Base-by-base conservation (phyloP, 768 basidiomycete species). In the Naganishia randhawae region DNA sequence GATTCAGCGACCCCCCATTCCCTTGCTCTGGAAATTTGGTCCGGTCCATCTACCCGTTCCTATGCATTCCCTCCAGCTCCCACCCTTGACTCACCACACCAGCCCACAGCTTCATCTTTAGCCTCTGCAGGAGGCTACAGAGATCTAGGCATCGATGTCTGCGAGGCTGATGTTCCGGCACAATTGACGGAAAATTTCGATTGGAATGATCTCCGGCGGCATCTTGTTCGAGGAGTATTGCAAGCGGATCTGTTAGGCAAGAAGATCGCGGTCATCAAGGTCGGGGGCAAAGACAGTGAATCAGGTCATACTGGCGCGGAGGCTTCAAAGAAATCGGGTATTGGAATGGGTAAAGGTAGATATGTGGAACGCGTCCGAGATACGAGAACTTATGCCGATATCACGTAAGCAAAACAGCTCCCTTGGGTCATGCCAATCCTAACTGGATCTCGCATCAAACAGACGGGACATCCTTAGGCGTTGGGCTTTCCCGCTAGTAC, bases 141-240 rank as follows among this genome's bases (percentile, higher is more conserved):
- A 27, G 78, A 79, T 68, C 71, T 79, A 22, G 77, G 77, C 1
- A 71, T 79, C n/a, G 78, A 79, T 62, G 75, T 79, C 11, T 79
- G 78, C 68, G 78, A 79, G 65, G 71, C 74, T 7, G 75, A 96
- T 89, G 90, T 98, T 41, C 93, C 92, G 1, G 94, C 94, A 0
- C 78, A 97, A 5, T 99, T 98, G 82, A 92, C 94, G 78, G 96
- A 98, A 81, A 98, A 98, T 81, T 99, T 99, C 75, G 96, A 98
- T 81, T 97, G 94, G 75, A 86, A 87, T 16, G 92, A 94, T 80
- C 85, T 98, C 69, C 87, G 93, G 67, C 84, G 86, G 72, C 92
- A 98, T 80, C 96, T 99, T 74, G 89, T 97, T 17, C 90, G 91
- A 75, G 95, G 95, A 19, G 85, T 99, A 53, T 84, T 99, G 71